Evolutionary conservation across 2,329 filamentous ascomycete genomes (phyloP).

Genomic region (Arthrobotrys musiformis): DNA sequence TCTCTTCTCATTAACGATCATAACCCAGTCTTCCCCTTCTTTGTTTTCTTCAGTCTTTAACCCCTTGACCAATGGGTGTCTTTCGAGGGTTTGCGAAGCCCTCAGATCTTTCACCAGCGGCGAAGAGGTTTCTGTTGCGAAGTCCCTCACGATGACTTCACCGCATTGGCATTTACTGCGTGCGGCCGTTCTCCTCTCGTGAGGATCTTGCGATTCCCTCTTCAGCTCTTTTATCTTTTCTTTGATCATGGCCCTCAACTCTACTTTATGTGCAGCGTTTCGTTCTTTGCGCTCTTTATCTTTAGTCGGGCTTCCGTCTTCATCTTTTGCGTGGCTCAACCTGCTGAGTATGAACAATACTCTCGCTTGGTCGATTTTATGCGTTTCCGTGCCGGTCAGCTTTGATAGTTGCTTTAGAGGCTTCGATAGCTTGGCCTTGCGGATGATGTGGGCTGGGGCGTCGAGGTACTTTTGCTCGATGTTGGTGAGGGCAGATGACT

Average conservation of each 20-base stretch:
- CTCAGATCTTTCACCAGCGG: conserved; percentile 34
- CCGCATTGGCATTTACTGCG: conserved; percentile 2
- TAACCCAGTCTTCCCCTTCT: conserved; percentile 41
- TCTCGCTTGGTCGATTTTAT: conserved; percentile 25
- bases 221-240: conserved; percentile 5
- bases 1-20: conserved; percentile 30
- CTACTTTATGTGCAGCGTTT: neutral
- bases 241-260: neutral
- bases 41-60: conserved; percentile 28
- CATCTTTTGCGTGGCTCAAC: conserved; percentile 7
- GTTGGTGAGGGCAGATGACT: conserved; percentile 45
- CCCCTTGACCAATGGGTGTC: conserved; percentile 36
- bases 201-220: neutral
- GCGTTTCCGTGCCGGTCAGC: conserved; percentile 28
- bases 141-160: conserved; percentile 35
- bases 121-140: conserved; percentile 22
- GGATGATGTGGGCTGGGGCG: conserved; percentile 18
- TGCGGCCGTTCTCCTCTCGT: neutral
- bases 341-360: conserved; percentile 30
- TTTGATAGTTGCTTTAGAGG: conserved; percentile 31
- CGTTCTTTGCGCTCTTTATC: conserved; percentile 2
- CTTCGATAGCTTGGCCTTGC: conserved; percentile 29
- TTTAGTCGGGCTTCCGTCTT: neutral
- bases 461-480: conserved; percentile 45
- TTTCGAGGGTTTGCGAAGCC: conserved; percentile 34